A percentile compares a stretch with the other conserved stretches of the same genome.
Evolutionary conservation across 208 protist species (phyloP).

Genomic region (Tetramitus jugosus): DNA sequence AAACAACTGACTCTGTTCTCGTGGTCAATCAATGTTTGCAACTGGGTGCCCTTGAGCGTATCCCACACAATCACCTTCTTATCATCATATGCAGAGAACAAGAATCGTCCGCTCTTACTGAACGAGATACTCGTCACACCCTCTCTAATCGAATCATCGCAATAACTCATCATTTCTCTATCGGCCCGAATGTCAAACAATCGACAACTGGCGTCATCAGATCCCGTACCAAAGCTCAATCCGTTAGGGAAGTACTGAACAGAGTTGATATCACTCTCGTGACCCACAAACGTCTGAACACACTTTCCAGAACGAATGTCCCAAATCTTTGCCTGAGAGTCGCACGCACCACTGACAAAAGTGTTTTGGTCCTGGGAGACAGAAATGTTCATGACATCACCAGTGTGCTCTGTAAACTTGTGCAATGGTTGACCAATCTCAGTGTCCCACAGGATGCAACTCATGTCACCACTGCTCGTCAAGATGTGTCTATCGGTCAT

Average conservation of each 20-base stretch:
- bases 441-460: slow-evolving; percentile 63
- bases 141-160: slow-evolving; percentile 56
- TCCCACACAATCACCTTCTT: slow-evolving; percentile 73
- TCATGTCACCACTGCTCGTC: slow-evolving; percentile 54
- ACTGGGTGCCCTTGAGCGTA: slow-evolving; percentile 55
- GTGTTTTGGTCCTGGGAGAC: slow-evolving; percentile 40
- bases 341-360: slow-evolving; percentile 69
- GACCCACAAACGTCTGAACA: slow-evolving; percentile 63
- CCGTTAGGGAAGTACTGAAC: slow-evolving; percentile 64
- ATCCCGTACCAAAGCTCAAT: slow-evolving; percentile 60
- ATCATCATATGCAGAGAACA: slow-evolving; percentile 76
- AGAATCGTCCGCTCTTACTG: slow-evolving; percentile 31
- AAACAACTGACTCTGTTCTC: slow-evolving; percentile 67
- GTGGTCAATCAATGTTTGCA: slow-evolving; percentile 49
- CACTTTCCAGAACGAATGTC: slow-evolving; percentile 55
- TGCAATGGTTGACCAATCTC: slow-evolving; percentile 39
- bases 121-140: slow-evolving; percentile 67
- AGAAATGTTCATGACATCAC: slow-evolving; percentile 61
- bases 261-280: slow-evolving; percentile 63
- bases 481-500: slow-evolving; percentile 58
- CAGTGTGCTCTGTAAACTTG: slow-evolving; percentile 60
- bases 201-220: slow-evolving; percentile 64
- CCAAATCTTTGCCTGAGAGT: slow-evolving; percentile 65
- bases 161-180: slow-evolving; percentile 58
- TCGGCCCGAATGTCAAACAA: slow-evolving; percentile 75